Evolutionary conservation across 1,284 basidiomycete genomes (phyloP).

Genomic region (Ceratobasidium sp.): DNA sequence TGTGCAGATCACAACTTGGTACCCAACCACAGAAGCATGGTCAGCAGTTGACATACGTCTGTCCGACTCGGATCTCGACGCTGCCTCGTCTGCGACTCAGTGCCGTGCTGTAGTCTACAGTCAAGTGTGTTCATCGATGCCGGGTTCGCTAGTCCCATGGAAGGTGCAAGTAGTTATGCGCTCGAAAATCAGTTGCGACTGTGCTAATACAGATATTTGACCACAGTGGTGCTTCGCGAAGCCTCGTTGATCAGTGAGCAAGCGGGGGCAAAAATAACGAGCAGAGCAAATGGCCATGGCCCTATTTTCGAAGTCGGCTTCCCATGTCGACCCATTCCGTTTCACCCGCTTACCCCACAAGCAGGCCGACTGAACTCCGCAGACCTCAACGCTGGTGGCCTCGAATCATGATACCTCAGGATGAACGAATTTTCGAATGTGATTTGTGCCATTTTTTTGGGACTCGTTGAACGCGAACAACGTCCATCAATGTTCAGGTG

Average conservation of each 20-base stretch:
- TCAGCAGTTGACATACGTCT: neutral
- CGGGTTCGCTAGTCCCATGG: neutral
- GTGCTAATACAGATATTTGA: neutral
- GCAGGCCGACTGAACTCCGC: neutral
- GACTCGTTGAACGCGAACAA: neutral
- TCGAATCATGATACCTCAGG: neutral
- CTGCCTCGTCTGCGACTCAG: neutral
- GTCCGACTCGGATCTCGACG: neutral
- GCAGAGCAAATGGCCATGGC: constrained; percentile 10
- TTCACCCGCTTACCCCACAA: neutral
- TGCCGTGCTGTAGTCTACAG: no score
- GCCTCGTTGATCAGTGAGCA: neutral
- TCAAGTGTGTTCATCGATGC: neutral
- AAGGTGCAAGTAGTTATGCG: neutral
- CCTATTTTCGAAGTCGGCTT: constrained; percentile 8
- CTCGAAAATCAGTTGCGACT: neutral
- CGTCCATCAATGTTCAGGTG: neutral
- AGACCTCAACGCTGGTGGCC: neutral
- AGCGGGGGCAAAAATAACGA: constrained; percentile 6
- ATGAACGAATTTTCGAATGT: no score
- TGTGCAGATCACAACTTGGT: neutral
- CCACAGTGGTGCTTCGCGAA: neutral
- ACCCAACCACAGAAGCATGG: neutral
- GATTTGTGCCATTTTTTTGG: neutral
- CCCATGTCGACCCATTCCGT: neutral